Base-by-base conservation (phyloP, 192 early-diverging fungal species). In the Linnemannia schmuckeri region DNA sequence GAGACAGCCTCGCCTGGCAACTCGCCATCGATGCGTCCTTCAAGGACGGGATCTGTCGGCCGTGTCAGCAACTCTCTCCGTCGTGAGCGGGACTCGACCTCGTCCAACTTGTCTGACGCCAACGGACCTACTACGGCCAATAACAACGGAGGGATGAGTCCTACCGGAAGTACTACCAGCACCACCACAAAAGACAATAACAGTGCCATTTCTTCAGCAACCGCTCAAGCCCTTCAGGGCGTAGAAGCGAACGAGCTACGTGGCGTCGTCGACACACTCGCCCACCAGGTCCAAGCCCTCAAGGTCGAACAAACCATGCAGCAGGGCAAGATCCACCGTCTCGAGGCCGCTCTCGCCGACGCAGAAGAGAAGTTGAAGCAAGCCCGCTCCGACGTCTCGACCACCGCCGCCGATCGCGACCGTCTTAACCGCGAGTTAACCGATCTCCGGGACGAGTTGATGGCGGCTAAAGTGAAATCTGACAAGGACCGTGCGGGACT, bases 311-410 rank as follows among this genome's bases (percentile, higher is more conserved):
- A 90, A 22, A 78, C 78, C 37, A 73, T 86, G 72, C 80, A 88
- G 41, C 82, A 82, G 69, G 76, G 78, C 35, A 84, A 90, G 75
- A 74, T 88, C 20, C 74, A 84, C 20, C 72, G 82, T 20, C 76
- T 93, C 33, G 91, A 93, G 63, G 44, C 77, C 15, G 82, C 90
- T 8, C 75, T 93, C 4, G 85, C 88, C 6, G 89, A 90, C 37
- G 82, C 90, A 5, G 92, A 93, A 49, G 76, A 72, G 9, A 81
- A 80, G 8, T 73, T 91, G n/a, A 83, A 83, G 72, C 74, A 77
- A 22, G 81, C 84, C 15, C 89, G 82, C 22, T 78, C 87, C 18
- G 89, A 91, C 75, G 41, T 89, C 6, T 83, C 87, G 38, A 42
- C 80, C 22, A 47, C 90, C 52, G 68, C 75, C 33, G 66, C 75